Conservation (phyloP, 208 protist genomes). For the Willaertia magna region DNA sequence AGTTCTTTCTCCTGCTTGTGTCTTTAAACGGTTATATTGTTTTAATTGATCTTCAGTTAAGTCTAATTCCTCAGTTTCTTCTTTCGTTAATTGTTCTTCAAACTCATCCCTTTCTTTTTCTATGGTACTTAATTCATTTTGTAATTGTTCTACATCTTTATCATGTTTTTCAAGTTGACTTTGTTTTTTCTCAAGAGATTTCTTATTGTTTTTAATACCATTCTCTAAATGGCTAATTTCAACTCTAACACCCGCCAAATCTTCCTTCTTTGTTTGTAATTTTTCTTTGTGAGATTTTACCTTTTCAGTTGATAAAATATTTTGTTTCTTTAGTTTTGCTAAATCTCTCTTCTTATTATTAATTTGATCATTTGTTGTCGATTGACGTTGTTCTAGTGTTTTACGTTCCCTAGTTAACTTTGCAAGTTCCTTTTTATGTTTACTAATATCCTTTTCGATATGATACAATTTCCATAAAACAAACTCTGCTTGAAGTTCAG, state of each 20-base stretch:
- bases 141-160: constrained; percentile 51
- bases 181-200: constrained; percentile 1
- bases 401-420: background rate
- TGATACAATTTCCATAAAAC: constrained; percentile 72
- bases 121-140: constrained; percentile 40
- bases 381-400: background rate
- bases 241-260: background rate
- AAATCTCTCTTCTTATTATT: constrained; percentile 42
- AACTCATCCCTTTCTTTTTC: constrained; percentile 47
- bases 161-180: constrained; percentile 37
- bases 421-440: constrained; percentile 36
- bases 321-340: constrained; percentile 46
- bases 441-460: constrained; percentile 54
- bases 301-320: constrained; percentile 28
- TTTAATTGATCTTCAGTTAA: constrained; percentile 23
- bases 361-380: constrained; percentile 27
- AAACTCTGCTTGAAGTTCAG: constrained; percentile 33
- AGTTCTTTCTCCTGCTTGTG: constrained; percentile 43
- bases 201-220: background rate
- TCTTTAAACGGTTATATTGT: constrained; percentile 33
- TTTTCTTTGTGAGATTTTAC: background rate
- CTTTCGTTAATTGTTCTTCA: constrained; percentile 50
- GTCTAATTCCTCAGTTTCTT: background rate
- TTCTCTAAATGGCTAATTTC: background rate
- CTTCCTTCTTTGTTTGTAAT: background rate